Conservation (phyloP, 2,329 filamentous ascomycete species). For the Apiospora sp. region DNA sequence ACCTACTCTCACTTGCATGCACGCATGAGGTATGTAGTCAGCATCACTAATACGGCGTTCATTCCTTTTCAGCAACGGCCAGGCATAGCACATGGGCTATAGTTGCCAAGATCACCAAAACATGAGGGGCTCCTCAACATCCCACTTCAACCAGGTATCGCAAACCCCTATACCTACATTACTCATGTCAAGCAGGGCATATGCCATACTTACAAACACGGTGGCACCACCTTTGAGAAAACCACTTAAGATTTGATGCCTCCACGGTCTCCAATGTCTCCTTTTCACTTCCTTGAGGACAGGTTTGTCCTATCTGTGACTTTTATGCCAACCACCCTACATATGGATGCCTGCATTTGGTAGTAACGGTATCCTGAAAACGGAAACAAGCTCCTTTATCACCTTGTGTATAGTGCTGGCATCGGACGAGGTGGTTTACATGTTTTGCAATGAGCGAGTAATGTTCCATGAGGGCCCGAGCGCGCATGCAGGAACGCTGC, state of each 20-base stretch:
- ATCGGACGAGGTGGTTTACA: background rate
- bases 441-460: conserved; percentile 3
- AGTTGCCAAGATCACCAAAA: conserved; percentile 6
- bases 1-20: too few relatives aligned
- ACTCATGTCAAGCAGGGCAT: conserved; percentile 1
- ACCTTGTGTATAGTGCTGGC: background rate
- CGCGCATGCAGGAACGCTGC: conserved; percentile 1
- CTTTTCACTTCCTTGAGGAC: background rate
- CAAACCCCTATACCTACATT: background rate
- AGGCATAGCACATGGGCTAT: background rate
- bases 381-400: background rate
- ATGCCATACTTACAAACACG: background rate
- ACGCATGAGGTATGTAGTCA: background rate
- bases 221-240: background rate
- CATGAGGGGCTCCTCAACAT: background rate
- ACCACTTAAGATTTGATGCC: background rate
- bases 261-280: background rate
- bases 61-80: background rate
- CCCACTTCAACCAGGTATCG: background rate
- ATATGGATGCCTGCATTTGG: background rate
- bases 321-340: background rate
- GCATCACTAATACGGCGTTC: background rate
- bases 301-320: background rate
- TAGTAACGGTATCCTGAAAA: background rate
- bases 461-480: conserved; percentile 2